A percentile compares a stretch with the other conserved stretches of the same genome.
These are phyloP conservation scores for Lophium mytilinum DNA, from an alignment of 495 filamentous ascomycete species.

Conservation along the genomic window DNA sequence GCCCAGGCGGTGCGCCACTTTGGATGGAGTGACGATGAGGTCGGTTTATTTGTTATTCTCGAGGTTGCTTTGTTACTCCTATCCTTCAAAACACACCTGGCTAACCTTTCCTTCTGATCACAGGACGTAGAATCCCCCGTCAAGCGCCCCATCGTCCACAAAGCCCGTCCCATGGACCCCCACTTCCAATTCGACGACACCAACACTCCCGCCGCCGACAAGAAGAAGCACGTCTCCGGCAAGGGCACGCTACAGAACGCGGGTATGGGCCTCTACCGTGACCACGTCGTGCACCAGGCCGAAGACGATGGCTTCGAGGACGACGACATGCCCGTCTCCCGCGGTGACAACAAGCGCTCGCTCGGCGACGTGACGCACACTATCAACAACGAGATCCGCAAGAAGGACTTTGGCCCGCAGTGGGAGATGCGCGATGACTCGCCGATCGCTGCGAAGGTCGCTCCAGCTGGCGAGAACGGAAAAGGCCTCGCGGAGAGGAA, in stretches of 20 bases:
- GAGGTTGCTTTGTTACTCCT: slow-evolving; percentile 5
- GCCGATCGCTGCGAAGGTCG: slow-evolving; percentile 32
- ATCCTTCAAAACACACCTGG: neutral
- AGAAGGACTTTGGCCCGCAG: slow-evolving; percentile 66
- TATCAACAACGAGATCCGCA: slow-evolving; percentile 57
- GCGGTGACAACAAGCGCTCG: slow-evolving; percentile 31
- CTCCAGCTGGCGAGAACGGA: slow-evolving; percentile 17
- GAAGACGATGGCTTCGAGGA: slow-evolving; percentile 33
- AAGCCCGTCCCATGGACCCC: slow-evolving; percentile 67
- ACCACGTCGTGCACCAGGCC: slow-evolving; percentile 47
- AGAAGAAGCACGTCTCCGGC: slow-evolving; percentile 17
- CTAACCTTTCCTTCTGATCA: neutral
- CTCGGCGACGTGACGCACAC: slow-evolving; percentile 57
- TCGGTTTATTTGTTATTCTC: slow-evolving; percentile 22
- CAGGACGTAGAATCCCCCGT: slow-evolving; percentile 30
- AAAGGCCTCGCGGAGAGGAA: slow-evolving; percentile 36
- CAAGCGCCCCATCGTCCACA: slow-evolving; percentile 45
- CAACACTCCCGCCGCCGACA: slow-evolving; percentile 34
- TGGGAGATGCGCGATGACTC: slow-evolving; percentile 61
- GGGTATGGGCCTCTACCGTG: slow-evolving; percentile 66
- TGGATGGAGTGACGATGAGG: slow-evolving; percentile 58
- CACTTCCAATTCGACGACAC: slow-evolving; percentile 70
- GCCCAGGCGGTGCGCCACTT: slow-evolving; percentile 59
- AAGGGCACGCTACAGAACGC: slow-evolving; percentile 43
- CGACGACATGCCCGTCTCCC: slow-evolving; percentile 34